A percentile compares a stretch with the other conserved stretches of the same genome.
These are phyloP conservation scores for sunflower (Helianthus annuus) DNA, from an alignment of 129 eudicot genomes.

Conservation along the genomic window DNA sequence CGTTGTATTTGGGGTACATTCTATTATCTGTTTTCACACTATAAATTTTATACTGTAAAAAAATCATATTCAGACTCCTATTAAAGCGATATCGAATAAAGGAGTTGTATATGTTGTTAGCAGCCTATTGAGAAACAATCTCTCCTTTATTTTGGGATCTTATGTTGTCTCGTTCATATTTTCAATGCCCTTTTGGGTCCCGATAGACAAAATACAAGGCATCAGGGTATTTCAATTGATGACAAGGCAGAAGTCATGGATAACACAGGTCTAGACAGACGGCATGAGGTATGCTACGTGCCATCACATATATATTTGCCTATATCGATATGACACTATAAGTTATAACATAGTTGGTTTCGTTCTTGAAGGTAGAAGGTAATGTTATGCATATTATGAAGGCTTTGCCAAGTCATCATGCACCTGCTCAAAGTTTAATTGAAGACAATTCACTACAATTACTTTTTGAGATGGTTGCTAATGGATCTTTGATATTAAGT, in stretches of 20 bases:
- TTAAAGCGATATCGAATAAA: not conserved
- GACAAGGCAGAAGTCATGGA: too few relatives aligned
- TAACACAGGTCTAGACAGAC: too few relatives aligned
- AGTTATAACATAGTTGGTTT: not conserved
- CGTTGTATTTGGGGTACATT: slow-evolving; percentile 88
- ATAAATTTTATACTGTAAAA: not conserved
- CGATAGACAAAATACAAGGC: too few relatives aligned
- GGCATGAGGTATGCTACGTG: too few relatives aligned
- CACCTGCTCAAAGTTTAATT: slow-evolving; percentile 93
- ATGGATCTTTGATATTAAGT: slow-evolving; percentile 76
- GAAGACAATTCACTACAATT: slow-evolving; percentile 91
- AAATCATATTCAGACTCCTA: not conserved
- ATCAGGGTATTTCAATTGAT: too few relatives aligned
- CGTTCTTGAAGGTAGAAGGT: slow-evolving; percentile 75
- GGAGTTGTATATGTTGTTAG: slow-evolving; percentile 20
- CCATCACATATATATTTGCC: too few relatives aligned
- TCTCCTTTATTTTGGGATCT: slow-evolving; percentile 90
- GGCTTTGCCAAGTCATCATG: slow-evolving; percentile 86
- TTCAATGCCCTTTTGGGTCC: too few relatives aligned
- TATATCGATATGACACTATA: not conserved
- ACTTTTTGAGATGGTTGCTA: slow-evolving; percentile 92
- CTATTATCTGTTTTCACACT: slow-evolving; percentile 2
- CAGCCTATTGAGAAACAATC: slow-evolving; percentile 96
- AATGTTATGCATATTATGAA: slow-evolving; percentile 96
- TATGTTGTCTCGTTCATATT: slow-evolving; percentile 80